A percentile compares a stretch with the other conserved stretches of the same genome.
Evolutionary conservation across 78 protist genomes (phyloP).

Genomic region (Reticulomyxa filosa): DNA sequence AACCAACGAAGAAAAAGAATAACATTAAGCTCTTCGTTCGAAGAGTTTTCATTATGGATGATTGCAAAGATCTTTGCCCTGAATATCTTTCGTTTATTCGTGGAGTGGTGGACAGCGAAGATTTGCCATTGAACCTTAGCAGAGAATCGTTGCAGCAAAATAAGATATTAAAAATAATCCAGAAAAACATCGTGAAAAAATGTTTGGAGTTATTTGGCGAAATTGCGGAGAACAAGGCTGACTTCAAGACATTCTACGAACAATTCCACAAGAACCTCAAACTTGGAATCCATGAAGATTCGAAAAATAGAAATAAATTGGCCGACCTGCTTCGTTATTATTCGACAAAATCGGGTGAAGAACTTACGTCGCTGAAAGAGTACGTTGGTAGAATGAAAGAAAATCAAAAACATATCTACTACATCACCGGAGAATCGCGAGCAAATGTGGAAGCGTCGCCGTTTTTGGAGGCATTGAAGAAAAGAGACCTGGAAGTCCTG

Average conservation of each 20-base stretch:
- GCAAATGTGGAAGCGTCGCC: constrained; percentile 58
- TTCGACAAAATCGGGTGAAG: constrained; percentile 60
- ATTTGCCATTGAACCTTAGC: constrained; percentile 97
- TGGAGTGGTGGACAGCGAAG: constrained; percentile 99
- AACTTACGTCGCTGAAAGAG: constrained; percentile 81
- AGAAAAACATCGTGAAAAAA: constrained; percentile 93
- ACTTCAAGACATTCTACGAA: constrained; percentile 94
- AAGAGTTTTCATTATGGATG: constrained; percentile 97
- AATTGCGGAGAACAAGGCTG: constrained; percentile 85
- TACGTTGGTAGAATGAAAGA: constrained; percentile 93
- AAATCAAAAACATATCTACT: constrained; percentile 93
- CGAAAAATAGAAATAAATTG: constrained; percentile 75
- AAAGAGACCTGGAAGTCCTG: constrained; percentile 58
- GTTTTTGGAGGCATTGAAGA: constrained; percentile 49
- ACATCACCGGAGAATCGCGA: constrained; percentile 94
- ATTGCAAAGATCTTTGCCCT: constrained; percentile 94
- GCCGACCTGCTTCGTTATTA: constrained; percentile 87
- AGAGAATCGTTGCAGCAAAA: constrained; percentile 98
- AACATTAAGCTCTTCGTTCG: constrained; percentile 98
- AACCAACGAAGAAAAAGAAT: constrained; percentile 80
- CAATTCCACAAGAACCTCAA: constrained; percentile 87
- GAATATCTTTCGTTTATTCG: constrained; percentile 87
- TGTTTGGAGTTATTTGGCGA: constrained; percentile 85
- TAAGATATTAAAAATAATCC: constrained; percentile 92
- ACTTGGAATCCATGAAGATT: constrained; percentile 98